Percentiles rank a stretch among this genome's conserved stretches.
Evolutionary conservation across 129 eudicot species (phyloP).

Genomic region (Smallanthus sonchifolius): DNA sequence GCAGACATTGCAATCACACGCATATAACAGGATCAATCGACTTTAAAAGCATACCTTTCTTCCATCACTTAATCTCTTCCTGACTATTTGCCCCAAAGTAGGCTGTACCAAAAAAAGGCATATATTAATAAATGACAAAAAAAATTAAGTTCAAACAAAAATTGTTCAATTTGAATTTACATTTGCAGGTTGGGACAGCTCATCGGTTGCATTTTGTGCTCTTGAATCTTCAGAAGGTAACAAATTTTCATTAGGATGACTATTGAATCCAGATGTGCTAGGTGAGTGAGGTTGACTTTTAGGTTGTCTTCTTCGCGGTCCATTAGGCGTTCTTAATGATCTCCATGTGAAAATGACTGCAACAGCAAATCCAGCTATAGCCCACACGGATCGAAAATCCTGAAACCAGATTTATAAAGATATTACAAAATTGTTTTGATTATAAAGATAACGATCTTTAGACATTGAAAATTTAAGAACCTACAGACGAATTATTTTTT

Average conservation of each 20-base stretch:
- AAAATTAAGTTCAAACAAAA: background rate
- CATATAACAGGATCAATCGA: background rate
- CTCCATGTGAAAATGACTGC: constrained; percentile 81
- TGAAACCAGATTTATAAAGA: constrained; percentile 16
- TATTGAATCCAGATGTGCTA: constrained; percentile 46
- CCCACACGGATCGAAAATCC: constrained; percentile 70
- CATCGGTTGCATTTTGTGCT: constrained; percentile 56
- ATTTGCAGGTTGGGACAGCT: constrained; percentile 62
- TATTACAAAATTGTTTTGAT: background rate
- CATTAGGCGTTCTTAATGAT: constrained; percentile 59
- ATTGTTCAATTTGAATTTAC: constrained; percentile 20
- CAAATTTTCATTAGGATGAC: constrained; percentile 30
- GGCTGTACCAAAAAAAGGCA: constrained; percentile 45
- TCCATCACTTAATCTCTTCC: constrained; percentile 76
- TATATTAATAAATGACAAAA: background rate
- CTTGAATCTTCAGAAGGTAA: constrained; percentile 47
- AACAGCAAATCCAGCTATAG: constrained; percentile 83
- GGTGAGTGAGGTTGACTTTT: constrained; percentile 49
- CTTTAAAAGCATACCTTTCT: constrained; percentile 60
- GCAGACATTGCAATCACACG: background rate
- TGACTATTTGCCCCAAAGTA: constrained; percentile 74
- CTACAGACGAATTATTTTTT: background rate
- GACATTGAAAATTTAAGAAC: background rate
- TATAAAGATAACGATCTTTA: background rate
- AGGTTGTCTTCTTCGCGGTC: constrained; percentile 64